Conservation (phyloP, 345 rosid genomes). For the Lenwebbia sp. region DNA sequence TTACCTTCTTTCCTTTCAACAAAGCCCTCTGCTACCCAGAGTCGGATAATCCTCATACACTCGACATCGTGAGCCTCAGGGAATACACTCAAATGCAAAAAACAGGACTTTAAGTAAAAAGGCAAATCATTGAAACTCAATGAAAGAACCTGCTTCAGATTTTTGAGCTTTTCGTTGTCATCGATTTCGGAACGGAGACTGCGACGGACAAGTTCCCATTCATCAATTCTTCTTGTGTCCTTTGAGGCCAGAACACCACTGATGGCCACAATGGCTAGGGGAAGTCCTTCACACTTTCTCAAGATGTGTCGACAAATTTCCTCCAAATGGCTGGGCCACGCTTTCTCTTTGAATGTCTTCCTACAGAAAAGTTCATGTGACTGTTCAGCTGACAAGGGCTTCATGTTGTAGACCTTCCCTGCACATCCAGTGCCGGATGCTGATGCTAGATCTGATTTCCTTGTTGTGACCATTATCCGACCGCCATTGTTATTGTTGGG, state of each 20-base stretch:
- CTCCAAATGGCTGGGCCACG: slow-evolving; percentile 21
- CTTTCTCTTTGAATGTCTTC: slow-evolving; percentile 17
- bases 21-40: slow-evolving; percentile 42
- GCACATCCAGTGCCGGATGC: slow-evolving; percentile 5
- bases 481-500: slow-evolving; percentile 14
- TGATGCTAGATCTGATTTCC: slow-evolving; percentile 11
- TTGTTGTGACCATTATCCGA: slow-evolving; percentile 27
- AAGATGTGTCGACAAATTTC: slow-evolving; percentile 16
- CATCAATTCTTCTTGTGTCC: slow-evolving; percentile 10
- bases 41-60: slow-evolving; percentile 12
- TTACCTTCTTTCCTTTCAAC: slow-evolving; percentile 27
- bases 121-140: slow-evolving; percentile 39
- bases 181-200: slow-evolving; percentile 24
- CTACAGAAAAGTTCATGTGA: slow-evolving; percentile 21
- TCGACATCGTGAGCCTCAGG: slow-evolving; percentile 21
- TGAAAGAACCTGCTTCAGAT: slow-evolving; percentile 21
- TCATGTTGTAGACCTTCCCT: slow-evolving; percentile 13
- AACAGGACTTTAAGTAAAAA: slow-evolving; percentile 27
- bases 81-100: slow-evolving; percentile 28
- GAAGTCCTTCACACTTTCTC: slow-evolving; percentile 31
- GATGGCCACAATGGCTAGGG: slow-evolving; percentile 38
- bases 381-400: slow-evolving; percentile 15
- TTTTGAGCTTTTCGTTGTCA: slow-evolving; percentile 15
- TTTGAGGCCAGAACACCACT: slow-evolving; percentile 30
- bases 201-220: slow-evolving; percentile 25